Base-by-base conservation (phyloP, 2,329 filamentous ascomycete species). In the Cordyceps javanica region DNA sequence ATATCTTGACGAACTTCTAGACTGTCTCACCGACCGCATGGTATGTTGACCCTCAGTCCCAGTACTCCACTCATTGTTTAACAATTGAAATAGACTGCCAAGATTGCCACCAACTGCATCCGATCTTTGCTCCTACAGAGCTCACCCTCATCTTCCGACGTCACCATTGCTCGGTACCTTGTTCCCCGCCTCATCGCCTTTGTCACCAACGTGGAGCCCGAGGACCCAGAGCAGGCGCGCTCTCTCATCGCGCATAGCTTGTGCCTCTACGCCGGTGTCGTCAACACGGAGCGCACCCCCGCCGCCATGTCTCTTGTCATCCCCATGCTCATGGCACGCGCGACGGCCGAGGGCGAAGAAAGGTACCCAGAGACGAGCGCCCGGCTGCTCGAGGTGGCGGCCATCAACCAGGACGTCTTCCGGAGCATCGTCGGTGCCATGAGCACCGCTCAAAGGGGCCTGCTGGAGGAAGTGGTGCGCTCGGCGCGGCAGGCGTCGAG, bases 101-200 rank as follows among this genome's bases (percentile, higher is more conserved):
- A 90, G 67, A 92, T 97, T 57, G 91, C 94, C 1, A 89, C 91
- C 60, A 91, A 91, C 67, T 99, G 94, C 72, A 84, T 93, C 63
- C 86, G 92, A 58, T 94, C 91, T 8, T 81, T 97, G 8, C 79
- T 97, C 30, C 75, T 96, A 3, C 77, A 88, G 64, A 74, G 82
- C 55, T 75, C 82, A 53, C 76, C 84, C 62, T 81, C 86, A 60
- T 63, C 79, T 1, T 85, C 89, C 21, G 87, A 91, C 67, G 82
- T 91, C 64, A 84, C 82, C 60, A 86, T 97, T 53, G 82, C 87
- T 2, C 82, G 89, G 52, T 86, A 88, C 63, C 76, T 96, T 51
- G 78, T 93, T 51, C 89, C 91, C 1, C 84, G 86, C 19, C 77
- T 96, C 21, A 76, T 97, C 49, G 76, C 81, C 14, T 97, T 97